Percentiles rank a stretch among this genome's conserved stretches.
These are phyloP conservation scores for Coemansia biformis DNA, from an alignment of 192 early-diverging fungal species.

Conservation along the genomic window DNA sequence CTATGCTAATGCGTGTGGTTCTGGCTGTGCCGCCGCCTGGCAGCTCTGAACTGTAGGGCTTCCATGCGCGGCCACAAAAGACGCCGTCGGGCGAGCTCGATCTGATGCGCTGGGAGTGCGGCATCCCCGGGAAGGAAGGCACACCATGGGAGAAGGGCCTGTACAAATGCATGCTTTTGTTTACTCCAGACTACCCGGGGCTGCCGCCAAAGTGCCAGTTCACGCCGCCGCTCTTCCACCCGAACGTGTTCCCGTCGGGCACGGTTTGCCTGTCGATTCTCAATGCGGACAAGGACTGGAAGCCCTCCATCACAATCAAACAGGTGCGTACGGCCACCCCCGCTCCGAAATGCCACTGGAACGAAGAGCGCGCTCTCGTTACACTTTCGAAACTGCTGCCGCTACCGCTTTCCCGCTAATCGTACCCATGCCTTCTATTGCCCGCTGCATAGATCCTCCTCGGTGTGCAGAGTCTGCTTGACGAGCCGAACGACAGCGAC, in stretches of 20 bases:
- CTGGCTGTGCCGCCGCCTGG: too few relatives aligned
- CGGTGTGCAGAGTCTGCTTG: constrained; percentile 86
- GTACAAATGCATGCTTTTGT: constrained; percentile 75
- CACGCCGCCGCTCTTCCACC: constrained; percentile 76
- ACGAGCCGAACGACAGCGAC: constrained; percentile 84
- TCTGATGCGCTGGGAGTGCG: constrained; percentile 77
- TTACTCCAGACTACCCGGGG: constrained; percentile 85
- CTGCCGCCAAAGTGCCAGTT: constrained; percentile 87
- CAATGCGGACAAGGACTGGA: constrained; percentile 93
- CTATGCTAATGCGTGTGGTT: too few relatives aligned
- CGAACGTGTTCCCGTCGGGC: constrained; percentile 96
- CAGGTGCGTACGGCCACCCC: too few relatives aligned
- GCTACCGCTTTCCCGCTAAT: too few relatives aligned
- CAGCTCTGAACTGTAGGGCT: constrained; percentile 64
- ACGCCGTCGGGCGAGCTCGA: constrained; percentile 72
- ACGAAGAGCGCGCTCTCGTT: too few relatives aligned
- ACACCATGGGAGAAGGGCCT: constrained; percentile 87
- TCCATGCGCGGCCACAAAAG: constrained; percentile 88
- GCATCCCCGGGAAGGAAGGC: constrained; percentile 65
- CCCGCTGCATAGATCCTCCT: constrained; percentile 68
- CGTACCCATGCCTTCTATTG: constrained; percentile 1
- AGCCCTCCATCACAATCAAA: constrained; percentile 92
- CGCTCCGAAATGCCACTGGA: too few relatives aligned
- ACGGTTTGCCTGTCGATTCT: constrained; percentile 96
- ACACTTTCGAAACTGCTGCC: too few relatives aligned